Conservation (phyloP, 179 eudicot species). For the Nepenthes alata region DNA sequence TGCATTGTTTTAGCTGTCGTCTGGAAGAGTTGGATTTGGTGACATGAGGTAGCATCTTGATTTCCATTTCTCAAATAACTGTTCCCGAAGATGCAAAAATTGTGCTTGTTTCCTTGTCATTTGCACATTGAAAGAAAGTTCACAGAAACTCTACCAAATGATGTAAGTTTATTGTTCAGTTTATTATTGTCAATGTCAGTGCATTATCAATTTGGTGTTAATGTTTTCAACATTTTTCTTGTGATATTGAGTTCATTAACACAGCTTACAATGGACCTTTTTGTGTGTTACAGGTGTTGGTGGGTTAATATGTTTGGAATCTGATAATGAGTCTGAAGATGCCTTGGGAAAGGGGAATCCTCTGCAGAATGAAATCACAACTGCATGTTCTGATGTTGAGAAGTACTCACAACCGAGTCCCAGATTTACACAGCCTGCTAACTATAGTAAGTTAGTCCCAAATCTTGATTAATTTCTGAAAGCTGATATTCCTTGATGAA, state of each 20-base stretch:
- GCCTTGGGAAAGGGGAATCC: constrained; percentile 8
- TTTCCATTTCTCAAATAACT: too few species aligned
- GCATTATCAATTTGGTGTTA: neutral
- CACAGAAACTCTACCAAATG: too few species aligned
- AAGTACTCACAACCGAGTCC: constrained; percentile 21
- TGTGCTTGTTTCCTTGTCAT: too few species aligned
- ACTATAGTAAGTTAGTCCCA: constrained; percentile 21
- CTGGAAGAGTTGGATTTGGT: too few species aligned
- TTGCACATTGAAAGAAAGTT: too few species aligned
- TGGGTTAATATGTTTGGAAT: constrained; percentile 47
- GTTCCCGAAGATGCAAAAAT: too few species aligned
- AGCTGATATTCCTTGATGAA: constrained; percentile 3
- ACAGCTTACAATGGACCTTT: constrained; percentile 1
- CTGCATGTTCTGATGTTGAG: constrained; percentile 19
- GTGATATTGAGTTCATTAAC: neutral
- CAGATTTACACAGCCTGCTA: constrained; percentile 16
- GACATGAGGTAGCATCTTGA: too few species aligned
- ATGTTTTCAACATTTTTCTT: constrained; percentile 1
- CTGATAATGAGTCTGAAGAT: constrained; percentile 45
- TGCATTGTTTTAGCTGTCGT: too few species aligned
- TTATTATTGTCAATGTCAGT: neutral
- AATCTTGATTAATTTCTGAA: neutral
- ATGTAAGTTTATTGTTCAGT: neutral
- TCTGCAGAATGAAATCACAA: constrained; percentile 8
- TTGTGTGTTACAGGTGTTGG: constrained; percentile 23